Evolutionary conservation across 306 rosid genomes (phyloP), one percentile per base, ranked within the genome.

Genomic region (Erythrophleum fordii): DNA sequence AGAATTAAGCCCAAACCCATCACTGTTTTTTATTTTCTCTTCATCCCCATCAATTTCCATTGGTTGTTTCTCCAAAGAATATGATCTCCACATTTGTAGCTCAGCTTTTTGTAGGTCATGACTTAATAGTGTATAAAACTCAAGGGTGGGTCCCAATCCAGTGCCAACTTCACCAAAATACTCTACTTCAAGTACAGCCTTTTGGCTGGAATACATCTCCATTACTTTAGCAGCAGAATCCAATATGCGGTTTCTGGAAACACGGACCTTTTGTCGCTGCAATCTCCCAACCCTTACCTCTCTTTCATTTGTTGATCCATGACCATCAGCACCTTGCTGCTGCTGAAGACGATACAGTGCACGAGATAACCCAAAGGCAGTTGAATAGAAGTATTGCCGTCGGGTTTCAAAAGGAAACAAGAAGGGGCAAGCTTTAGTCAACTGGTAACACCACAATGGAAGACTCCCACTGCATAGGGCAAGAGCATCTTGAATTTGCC

Each of bases 151-250:
- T 81, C 99, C 99, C 84, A 96, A 83, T 62, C 99, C 99, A 81
- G 99, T 96, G 67, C 99, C 99, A 82, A 93, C 99, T 86, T 96
- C 99, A 78, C 99, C 99, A 86, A 96, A 96, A 86, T 96, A 96
- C 85, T 96, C 99, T 64, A 96, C 99, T 90, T 96, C 99, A 82
- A 96, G 98, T 65, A 96, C 97, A 69, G 98, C 97, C 86, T 96
- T 96, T 74, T 96, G 99, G 90, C 97, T 96, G 34, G 98, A 92
- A 85, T 96, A 96, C 98, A 96, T 90, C 88, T 96, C 99, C 99
- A 96, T 96, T 65, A 96, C 99, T 88, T 93, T 93, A 13, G 97
- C 97, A 73, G 99, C 99, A 72, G 99, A 96, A 86, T 96, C 98
- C 87, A 96, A 84, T 80, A 96, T 89, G 37, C 97, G 99, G 84